These are phyloP conservation scores for Arctium lappa DNA, from an alignment of 129 eudicot genomes.

Conservation along the genomic window DNA sequence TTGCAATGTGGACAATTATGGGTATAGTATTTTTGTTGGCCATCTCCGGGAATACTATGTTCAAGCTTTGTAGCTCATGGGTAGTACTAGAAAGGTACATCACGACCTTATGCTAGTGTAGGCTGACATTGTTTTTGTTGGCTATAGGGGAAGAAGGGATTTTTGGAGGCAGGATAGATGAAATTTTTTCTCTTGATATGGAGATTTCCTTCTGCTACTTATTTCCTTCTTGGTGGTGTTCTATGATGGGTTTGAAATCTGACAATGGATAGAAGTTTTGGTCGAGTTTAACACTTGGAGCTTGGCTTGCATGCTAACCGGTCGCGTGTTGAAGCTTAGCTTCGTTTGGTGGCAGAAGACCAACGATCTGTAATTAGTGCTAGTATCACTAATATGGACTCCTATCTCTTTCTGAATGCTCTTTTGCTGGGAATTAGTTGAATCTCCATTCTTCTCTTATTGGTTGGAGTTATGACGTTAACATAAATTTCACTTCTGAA, in stretches of 20 bases:
- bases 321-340: constrained; percentile 18
- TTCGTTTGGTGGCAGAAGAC: constrained; percentile 24
- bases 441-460: constrained; percentile 9
- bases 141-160: constrained; percentile 1
- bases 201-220: constrained; percentile 14
- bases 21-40: constrained; percentile 5
- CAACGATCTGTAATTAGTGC: neutral
- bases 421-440: constrained; percentile 13
- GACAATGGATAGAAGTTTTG: constrained; percentile 1
- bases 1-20: constrained; percentile 9
- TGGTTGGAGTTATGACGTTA: constrained; percentile 12
- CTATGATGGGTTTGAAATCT: constrained; percentile 13
- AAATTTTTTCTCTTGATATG: constrained; percentile 8
- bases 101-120: constrained; percentile 11
- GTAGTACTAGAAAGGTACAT: constrained; percentile 21
- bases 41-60: constrained; percentile 9
- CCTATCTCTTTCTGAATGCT: constrained; percentile 10
- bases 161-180: constrained; percentile 24
- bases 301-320: constrained; percentile 20
- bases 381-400: constrained; percentile 12
- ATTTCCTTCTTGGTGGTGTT: neutral
- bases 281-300: constrained; percentile 14
- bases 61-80: constrained; percentile 23
- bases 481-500: constrained; percentile 1
- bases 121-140: constrained; percentile 18